These are phyloP conservation scores for Monosporascus ibericus DNA, from an alignment of 2,329 filamentous ascomycete genomes.

Conservation along the genomic window DNA sequence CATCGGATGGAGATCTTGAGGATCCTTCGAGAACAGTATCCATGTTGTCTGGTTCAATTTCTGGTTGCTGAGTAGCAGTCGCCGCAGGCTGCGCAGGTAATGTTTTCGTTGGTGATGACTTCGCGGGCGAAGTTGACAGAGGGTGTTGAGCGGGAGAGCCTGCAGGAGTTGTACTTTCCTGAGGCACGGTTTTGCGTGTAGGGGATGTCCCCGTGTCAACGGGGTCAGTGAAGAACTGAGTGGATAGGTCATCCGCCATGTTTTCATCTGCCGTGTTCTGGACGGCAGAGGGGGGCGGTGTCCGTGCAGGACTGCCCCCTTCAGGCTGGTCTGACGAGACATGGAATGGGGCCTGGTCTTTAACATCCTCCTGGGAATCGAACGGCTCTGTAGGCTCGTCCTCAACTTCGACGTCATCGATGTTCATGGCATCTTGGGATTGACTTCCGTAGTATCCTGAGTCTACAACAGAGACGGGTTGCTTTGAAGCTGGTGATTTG, in stretches of 20 bases:
- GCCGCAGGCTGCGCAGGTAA: slow-evolving; percentile 12
- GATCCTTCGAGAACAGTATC: slow-evolving; percentile 22
- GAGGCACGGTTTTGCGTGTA: slow-evolving; percentile 7
- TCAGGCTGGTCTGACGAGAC: slow-evolving; percentile 11
- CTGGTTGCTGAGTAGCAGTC: slow-evolving; percentile 9
- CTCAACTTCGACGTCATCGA: slow-evolving; percentile 16
- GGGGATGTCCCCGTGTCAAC: slow-evolving; percentile 11
- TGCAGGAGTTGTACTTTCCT: slow-evolving; percentile 27
- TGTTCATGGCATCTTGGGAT: slow-evolving; percentile 45
- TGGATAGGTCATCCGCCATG: slow-evolving; percentile 14
- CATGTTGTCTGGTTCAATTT: slow-evolving; percentile 12
- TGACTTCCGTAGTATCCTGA: slow-evolving; percentile 71
- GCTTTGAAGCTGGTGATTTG: slow-evolving; percentile 17
- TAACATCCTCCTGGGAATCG: slow-evolving; percentile 9
- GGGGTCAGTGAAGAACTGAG: slow-evolving; percentile 23
- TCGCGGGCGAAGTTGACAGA: slow-evolving; percentile 3
- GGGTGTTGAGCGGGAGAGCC: slow-evolving; percentile 20
- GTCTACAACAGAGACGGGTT: slow-evolving; percentile 42
- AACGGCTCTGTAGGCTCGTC: slow-evolving; percentile 19
- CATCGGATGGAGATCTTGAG: slow-evolving; percentile 55
- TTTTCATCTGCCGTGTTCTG: slow-evolving; percentile 2
- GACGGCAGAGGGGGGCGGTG: slow-evolving; percentile 13
- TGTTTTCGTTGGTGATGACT: slow-evolving; percentile 1
- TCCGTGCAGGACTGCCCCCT: slow-evolving; percentile 11
- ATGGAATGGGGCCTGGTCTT: slow-evolving; percentile 15